These are phyloP conservation scores for Cryptosporidium bovis DNA, from an alignment of 169 alveolate genomes.

Conservation along the genomic window DNA sequence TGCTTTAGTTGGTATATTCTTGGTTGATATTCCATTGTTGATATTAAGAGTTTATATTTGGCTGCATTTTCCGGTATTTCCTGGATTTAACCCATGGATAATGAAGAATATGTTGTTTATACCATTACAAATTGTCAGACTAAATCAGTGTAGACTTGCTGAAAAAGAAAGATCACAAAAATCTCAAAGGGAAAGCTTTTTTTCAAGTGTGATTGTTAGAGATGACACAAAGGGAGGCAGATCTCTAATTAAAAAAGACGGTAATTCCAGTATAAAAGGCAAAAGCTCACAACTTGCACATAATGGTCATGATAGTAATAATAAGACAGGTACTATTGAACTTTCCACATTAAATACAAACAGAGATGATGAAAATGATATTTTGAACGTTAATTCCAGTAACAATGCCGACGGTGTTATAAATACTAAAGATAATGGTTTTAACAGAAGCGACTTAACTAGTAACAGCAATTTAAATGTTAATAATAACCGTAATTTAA, in stretches of 20 bases:
- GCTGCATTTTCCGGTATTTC: conserved; percentile 77
- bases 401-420: no score
- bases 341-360: conserved; percentile 8
- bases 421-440: no score
- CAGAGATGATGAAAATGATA: conserved; percentile 16
- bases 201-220: conserved; percentile 5
- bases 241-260: conserved; percentile 11
- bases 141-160: conserved; percentile 80
- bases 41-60: conserved; percentile 75
- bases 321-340: conserved; percentile 13
- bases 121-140: conserved; percentile 76
- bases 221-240: neutral
- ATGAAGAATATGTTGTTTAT: conserved; percentile 76
- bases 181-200: conserved; percentile 70
- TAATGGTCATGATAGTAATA: conserved; percentile 3
- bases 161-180: conserved; percentile 78
- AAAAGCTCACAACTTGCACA: neutral
- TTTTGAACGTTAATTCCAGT: neutral
- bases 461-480: neutral
- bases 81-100: conserved; percentile 80
- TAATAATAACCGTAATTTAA: neutral
- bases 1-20: conserved; percentile 79
- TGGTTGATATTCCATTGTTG: conserved; percentile 78
- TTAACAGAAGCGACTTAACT: neutral
- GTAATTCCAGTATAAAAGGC: neutral